A percentile compares a stretch with the other conserved stretches of the same genome.
Conservation (phyloP, 2,329 filamentous ascomycete genomes). For the Aspergillus pseudoterreus region DNA sequence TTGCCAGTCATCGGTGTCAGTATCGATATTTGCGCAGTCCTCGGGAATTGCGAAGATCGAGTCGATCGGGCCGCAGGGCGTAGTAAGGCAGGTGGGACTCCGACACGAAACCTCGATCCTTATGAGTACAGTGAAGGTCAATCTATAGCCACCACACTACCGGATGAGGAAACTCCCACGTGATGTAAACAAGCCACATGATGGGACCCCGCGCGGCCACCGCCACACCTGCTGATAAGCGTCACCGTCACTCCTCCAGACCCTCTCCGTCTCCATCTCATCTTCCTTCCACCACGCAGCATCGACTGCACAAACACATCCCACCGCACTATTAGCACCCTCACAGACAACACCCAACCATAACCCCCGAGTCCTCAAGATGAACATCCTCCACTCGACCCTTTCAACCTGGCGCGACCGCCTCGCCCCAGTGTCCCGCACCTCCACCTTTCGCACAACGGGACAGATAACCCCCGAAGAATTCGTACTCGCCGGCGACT, state of each 20-base stretch:
- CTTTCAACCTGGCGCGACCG: constrained; percentile 89
- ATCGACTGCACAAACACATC: background rate
- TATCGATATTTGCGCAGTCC: too few relatives aligned
- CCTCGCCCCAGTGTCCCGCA: constrained; percentile 83
- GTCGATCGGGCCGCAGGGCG: too few relatives aligned
- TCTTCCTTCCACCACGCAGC: background rate
- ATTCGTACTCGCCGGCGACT: constrained; percentile 93
- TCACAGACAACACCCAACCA: background rate
- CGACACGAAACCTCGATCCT: too few relatives aligned
- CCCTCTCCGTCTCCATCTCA: background rate
- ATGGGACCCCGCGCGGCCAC: constrained; percentile 1
- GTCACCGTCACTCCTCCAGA: background rate
- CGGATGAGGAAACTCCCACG: background rate
- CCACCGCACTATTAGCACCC: background rate
- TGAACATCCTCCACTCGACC: constrained; percentile 91
- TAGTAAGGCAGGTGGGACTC: too few relatives aligned
- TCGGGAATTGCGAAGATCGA: too few relatives aligned
- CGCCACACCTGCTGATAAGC: constrained; percentile 3
- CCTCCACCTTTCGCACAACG: constrained; percentile 87
- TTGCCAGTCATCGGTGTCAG: too few relatives aligned
- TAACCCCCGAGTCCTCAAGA: constrained; percentile 33
- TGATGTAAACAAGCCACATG: constrained; percentile 1
- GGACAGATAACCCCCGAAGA: constrained; percentile 97
- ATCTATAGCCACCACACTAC: too few relatives aligned
- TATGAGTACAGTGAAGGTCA: too few relatives aligned